Evolutionary conservation across 768 basidiomycete genomes (phyloP), one percentile per base, ranked within the genome.

Genomic region (Panus rudis): DNA sequence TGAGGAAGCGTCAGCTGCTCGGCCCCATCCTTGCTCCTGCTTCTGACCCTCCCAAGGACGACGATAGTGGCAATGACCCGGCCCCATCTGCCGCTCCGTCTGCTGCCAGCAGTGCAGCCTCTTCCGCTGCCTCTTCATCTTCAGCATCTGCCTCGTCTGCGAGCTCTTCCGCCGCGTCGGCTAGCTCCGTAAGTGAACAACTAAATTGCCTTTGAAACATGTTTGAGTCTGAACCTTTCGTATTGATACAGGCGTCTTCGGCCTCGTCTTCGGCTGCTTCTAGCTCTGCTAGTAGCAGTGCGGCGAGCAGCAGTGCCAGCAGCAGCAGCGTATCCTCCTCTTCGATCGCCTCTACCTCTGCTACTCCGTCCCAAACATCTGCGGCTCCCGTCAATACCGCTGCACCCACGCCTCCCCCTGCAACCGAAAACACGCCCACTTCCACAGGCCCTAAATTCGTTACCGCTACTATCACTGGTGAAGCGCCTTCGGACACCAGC

Each of bases 1-100:
- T 88, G 52, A 84, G 71, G 66, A 86, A 83, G 59, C 81, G 85
- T 27, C 57, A 44, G 46, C 49, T 17, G 16, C 45, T 39, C 27
- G 52, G n/a, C 19, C 49, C 59, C 38, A 57, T 66, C 47, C 62
- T 60, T 46, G 69, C 65, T 48, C 68, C 64, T 53, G 58, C 27
- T 23, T 45, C 44, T 16, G 54, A 63, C 50, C 62, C 63, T 35
- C 30, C 56, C 20, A 45, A 48, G 27, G 27, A 14, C 28, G 43
- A 60, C 6, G 39, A 45, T 4, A 33, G 49, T 19, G 54, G 46
- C 14, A 35, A 53, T 20, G 45, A 16, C 41, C 5, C 50, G 12
- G 40, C 48, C 33, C 25, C 49, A 13, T 20, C 47, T 8, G 19
- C 52, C 11, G 22, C 48, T 27, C 31, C 52, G 19, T 31, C 46